phyloP scores from a whole-genome alignment of 345 rosid genomes.

The Turnera subulata region DNA sequence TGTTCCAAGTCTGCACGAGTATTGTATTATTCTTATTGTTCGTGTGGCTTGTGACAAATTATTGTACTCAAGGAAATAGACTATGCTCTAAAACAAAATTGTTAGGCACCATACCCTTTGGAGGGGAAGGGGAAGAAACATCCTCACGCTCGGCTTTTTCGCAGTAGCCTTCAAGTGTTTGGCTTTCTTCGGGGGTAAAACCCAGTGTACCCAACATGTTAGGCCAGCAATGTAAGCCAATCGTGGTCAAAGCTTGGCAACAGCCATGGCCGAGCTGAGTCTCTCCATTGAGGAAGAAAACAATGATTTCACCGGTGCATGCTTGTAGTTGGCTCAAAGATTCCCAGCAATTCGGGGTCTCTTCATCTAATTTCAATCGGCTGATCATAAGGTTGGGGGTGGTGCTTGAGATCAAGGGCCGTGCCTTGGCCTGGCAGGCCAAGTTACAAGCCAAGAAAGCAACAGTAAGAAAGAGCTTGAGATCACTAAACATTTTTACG shows the following conservation, averaged over 20 bases:
- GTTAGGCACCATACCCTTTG: too few relatives aligned
- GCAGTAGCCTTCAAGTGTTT: slow-evolving; percentile 70
- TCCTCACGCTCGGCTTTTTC: too few relatives aligned
- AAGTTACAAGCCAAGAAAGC: slow-evolving; percentile 7
- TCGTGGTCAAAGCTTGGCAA: slow-evolving; percentile 53
- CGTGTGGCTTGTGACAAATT: too few relatives aligned
- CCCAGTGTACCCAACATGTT: slow-evolving; percentile 52
- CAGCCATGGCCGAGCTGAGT: slow-evolving; percentile 55
- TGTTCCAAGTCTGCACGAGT: too few relatives aligned
- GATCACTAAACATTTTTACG: too few relatives aligned
- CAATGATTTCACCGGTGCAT: slow-evolving; percentile 68
- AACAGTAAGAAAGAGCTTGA: background rate
- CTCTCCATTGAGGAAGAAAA: slow-evolving; percentile 80
- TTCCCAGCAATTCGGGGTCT: slow-evolving; percentile 61
- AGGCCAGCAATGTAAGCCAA: slow-evolving; percentile 61
- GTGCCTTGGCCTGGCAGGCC: background rate
- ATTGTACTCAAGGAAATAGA: too few relatives aligned
- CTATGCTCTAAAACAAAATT: too few relatives aligned
- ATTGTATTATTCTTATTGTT: too few relatives aligned
- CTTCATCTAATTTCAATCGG: slow-evolving; percentile 42
- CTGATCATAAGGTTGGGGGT: slow-evolving; percentile 14
- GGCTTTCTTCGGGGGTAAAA: slow-evolving; percentile 58
- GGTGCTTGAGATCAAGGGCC: slow-evolving; percentile 2
- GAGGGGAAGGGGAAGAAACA: too few relatives aligned
- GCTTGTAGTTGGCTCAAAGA: slow-evolving; percentile 66